phyloP scores from a whole-genome alignment of 2,329 filamentous ascomycete species.

The Colletotrichum spaethianum region DNA sequence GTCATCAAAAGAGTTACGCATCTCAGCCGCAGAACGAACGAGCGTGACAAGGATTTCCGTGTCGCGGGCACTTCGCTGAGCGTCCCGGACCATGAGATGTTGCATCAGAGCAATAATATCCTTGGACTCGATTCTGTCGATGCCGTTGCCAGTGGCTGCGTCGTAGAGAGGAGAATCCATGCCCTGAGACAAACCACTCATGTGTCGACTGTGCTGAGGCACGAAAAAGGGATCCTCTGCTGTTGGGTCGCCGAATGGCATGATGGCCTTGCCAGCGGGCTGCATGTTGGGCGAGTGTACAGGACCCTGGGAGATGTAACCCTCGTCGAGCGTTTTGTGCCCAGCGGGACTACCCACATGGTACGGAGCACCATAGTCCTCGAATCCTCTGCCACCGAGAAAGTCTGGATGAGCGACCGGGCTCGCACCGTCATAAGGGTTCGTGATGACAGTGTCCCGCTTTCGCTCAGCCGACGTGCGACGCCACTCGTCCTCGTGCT shows the following conservation, averaged over 20 bases:
- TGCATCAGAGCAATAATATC: conserved; percentile 99
- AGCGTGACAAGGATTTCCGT: conserved; percentile 96
- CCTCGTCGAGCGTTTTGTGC: conserved; percentile 81
- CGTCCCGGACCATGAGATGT: conserved; percentile 96
- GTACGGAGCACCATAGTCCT: conserved; percentile 61
- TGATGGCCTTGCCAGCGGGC: conserved; percentile 69
- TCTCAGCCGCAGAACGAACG: conserved; percentile 93
- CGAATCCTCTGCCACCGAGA: conserved; percentile 56
- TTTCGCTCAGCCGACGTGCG: conserved; percentile 74
- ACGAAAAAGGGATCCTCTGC: conserved; percentile 78
- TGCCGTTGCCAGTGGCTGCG: conserved; percentile 86
- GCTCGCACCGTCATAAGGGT: conserved; percentile 76
- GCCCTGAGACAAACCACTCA: conserved; percentile 93
- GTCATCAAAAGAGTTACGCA: conserved; percentile 96
- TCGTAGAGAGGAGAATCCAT: conserved; percentile 93
- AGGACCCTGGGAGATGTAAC: conserved; percentile 85
- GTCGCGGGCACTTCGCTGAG: conserved; percentile 94
- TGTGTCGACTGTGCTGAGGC: conserved; percentile 73
- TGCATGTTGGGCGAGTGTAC: conserved; percentile 68
- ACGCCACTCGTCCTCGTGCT: conserved; percentile 76
- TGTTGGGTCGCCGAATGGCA: conserved; percentile 54
- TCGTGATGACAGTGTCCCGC: conserved; percentile 76
- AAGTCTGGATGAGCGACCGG: conserved; percentile 72
- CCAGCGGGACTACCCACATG: conserved; percentile 70
- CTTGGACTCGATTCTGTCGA: conserved; percentile 94